Conservation (phyloP, 345 rosid genomes). For the Tarenaya hassleriana region DNA sequence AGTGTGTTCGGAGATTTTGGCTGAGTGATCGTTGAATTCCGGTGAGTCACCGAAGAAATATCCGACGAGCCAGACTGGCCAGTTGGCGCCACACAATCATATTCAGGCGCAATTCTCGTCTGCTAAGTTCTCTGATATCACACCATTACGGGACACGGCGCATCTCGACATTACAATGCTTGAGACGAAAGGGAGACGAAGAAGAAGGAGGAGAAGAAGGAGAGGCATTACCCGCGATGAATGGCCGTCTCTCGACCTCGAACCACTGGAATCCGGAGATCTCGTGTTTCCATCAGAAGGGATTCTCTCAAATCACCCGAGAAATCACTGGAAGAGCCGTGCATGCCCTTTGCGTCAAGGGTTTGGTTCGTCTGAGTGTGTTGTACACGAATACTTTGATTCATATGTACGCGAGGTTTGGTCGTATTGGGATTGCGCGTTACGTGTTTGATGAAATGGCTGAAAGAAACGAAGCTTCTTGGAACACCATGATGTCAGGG, state of each 20-base stretch:
- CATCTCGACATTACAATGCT: slow-evolving; percentile 38
- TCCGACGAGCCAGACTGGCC: slow-evolving; percentile 20
- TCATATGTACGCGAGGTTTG: slow-evolving; percentile 55
- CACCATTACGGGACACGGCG: slow-evolving; percentile 18
- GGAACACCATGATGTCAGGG: slow-evolving; percentile 82
- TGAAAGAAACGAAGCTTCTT: slow-evolving; percentile 61
- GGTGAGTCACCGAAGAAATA: slow-evolving; percentile 11
- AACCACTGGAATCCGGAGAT: slow-evolving; percentile 57
- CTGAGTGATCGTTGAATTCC: background rate
- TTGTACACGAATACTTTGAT: slow-evolving; percentile 60
- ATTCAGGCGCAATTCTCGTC: slow-evolving; percentile 23
- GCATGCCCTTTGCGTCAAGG: slow-evolving; percentile 66
- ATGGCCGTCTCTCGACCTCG: slow-evolving; percentile 33
- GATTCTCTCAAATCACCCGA: slow-evolving; percentile 65
- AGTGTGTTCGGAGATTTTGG: too few relatives aligned
- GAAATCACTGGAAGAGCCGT: slow-evolving; percentile 53
- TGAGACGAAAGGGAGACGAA: slow-evolving; percentile 18
- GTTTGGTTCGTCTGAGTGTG: slow-evolving; percentile 36
- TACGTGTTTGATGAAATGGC: slow-evolving; percentile 69
- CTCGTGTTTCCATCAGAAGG: slow-evolving; percentile 55
- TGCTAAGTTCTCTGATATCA: slow-evolving; percentile 6
- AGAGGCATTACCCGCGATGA: slow-evolving; percentile 9
- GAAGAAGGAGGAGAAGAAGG: slow-evolving; percentile 16
- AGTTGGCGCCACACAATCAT: slow-evolving; percentile 20
- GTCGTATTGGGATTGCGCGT: slow-evolving; percentile 37